Conservation (phyloP, 148 eudicot species). For the Chenopodium suecicum region DNA sequence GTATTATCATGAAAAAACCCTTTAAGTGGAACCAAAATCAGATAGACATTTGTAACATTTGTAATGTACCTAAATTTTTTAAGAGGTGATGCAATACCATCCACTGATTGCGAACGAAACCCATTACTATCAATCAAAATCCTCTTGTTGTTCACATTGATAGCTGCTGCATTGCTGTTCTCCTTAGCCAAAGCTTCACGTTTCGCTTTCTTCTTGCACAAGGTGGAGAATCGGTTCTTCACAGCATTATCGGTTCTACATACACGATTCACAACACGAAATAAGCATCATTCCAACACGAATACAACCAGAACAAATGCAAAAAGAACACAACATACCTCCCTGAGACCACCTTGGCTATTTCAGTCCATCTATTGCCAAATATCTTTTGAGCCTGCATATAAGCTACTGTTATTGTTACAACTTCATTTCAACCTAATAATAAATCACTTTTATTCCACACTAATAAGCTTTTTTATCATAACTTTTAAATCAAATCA, state of each 20-base stretch:
- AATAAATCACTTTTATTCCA: neutral
- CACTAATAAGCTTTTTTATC: neutral
- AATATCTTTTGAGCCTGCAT: constrained; percentile 89
- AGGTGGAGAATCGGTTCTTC: constrained; percentile 84
- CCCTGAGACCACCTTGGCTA: constrained; percentile 97
- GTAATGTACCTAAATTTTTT: constrained; percentile 65
- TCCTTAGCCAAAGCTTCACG: constrained; percentile 70
- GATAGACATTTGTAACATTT: neutral
- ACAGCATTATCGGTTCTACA: constrained; percentile 95
- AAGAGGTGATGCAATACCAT: constrained; percentile 37
- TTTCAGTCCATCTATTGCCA: constrained; percentile 98
- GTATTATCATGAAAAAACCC: constrained; percentile 4
- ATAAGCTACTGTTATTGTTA: constrained; percentile 25
- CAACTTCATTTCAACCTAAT: neutral
- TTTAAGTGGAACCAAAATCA: neutral
- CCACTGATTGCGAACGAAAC: constrained; percentile 30
- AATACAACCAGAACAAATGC: neutral
- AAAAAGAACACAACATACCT: constrained; percentile 41
- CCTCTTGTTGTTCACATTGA: constrained; percentile 70
- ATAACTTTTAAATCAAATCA: neutral
- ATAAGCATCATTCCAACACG: neutral
- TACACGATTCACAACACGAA: neutral
- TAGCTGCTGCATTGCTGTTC: constrained; percentile 45
- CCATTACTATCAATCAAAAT: constrained; percentile 38
- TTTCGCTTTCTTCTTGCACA: constrained; percentile 83